Evolutionary conservation across 768 basidiomycete species (phyloP).

Genomic region (Termitomyces heimii): DNA sequence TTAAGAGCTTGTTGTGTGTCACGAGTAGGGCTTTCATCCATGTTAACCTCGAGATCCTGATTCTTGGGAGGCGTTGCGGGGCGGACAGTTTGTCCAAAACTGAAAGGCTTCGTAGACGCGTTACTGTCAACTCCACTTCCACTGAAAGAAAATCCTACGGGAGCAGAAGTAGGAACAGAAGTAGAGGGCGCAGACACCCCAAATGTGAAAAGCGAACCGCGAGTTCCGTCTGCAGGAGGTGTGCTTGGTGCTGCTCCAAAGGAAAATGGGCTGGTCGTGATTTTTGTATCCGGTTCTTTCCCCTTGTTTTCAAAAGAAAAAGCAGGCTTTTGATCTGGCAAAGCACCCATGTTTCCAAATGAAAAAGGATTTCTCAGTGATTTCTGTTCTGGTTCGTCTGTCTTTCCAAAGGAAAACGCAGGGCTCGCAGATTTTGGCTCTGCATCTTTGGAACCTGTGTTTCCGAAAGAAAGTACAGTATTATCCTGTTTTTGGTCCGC

Average conservation of each 20-base stretch:
- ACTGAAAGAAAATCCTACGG: slow-evolving; percentile 45
- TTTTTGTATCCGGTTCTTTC: slow-evolving; percentile 8
- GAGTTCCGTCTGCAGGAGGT: slow-evolving; percentile 27
- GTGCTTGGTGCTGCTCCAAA: slow-evolving; percentile 36
- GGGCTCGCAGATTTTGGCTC: slow-evolving; percentile 5
- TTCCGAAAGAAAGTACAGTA: slow-evolving; percentile 40
- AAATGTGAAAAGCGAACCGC: slow-evolving; percentile 30
- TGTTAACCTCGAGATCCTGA: slow-evolving; percentile 60
- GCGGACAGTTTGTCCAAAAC: slow-evolving; percentile 44
- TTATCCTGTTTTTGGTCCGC: slow-evolving; percentile 4
- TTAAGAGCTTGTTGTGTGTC: slow-evolving; percentile 43
- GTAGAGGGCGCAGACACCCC: slow-evolving; percentile 20
- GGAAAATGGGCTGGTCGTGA: slow-evolving; percentile 30
- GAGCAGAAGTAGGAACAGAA: slow-evolving; percentile 18
- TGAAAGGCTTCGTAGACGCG: slow-evolving; percentile 45
- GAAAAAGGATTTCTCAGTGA: neutral
- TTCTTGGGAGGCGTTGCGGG: slow-evolving; percentile 64
- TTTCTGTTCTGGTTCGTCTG: slow-evolving; percentile 3
- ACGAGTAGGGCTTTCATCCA: slow-evolving; percentile 80
- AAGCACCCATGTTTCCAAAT: slow-evolving; percentile 1
- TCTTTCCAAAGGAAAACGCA: slow-evolving; percentile 29
- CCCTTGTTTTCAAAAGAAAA: slow-evolving; percentile 14
- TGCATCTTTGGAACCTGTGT: neutral
- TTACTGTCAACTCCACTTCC: slow-evolving; percentile 37
- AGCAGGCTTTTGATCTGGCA: neutral